Conservation (phyloP, 345 rosid species). For the Pugionium cornutum region DNA sequence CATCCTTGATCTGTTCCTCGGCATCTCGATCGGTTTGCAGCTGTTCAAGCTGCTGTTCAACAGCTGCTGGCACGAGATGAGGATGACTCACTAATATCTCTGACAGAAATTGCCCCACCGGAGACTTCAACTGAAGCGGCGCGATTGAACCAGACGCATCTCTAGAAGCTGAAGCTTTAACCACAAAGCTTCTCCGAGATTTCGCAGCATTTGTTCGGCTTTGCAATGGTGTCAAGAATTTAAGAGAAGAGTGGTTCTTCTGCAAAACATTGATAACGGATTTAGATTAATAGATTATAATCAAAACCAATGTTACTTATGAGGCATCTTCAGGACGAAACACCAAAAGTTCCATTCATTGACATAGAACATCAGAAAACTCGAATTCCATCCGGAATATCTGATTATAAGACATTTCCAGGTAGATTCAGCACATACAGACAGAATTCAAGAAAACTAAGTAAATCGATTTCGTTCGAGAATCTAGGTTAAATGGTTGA, state of each 20-base stretch:
- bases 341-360: no score
- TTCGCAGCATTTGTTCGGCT: no score
- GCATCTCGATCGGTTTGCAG: slow-evolving; percentile 81
- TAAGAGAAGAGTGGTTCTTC: slow-evolving; percentile 11
- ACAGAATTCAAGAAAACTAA: no score
- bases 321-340: no score
- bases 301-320: no score
- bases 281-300: background rate
- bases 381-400: no score
- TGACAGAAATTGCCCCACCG: slow-evolving; percentile 80
- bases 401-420: no score
- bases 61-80: slow-evolving; percentile 94
- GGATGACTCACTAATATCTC: slow-evolving; percentile 87
- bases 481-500: background rate
- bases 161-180: slow-evolving; percentile 67
- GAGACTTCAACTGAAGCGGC: slow-evolving; percentile 87
- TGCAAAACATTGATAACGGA: background rate
- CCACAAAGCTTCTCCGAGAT: slow-evolving; percentile 45
- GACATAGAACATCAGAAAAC: no score
- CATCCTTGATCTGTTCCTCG: slow-evolving; percentile 57
- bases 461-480: no score
- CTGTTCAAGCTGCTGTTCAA: slow-evolving; percentile 91
- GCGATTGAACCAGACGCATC: slow-evolving; percentile 53
- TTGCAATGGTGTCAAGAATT: slow-evolving; percentile 20
- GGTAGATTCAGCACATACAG: no score